Conservation (phyloP, 768 basidiomycete species). For the Naematelia encephala region DNA sequence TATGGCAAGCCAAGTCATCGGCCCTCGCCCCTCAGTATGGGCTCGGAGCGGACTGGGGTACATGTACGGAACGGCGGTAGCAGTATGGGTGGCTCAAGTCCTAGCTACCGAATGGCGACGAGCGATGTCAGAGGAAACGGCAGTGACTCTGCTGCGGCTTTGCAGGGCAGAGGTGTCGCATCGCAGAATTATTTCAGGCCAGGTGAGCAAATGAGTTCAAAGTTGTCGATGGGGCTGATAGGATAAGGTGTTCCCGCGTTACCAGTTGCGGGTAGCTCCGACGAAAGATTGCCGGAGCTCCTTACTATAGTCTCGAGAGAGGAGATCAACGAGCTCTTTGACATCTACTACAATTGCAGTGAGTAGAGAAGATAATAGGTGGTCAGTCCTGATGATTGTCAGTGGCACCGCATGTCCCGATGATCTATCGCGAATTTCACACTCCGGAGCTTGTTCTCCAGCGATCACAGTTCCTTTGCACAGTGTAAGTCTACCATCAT, state of each 20-base stretch:
- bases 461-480: conserved; percentile 89
- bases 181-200: conserved; percentile 93
- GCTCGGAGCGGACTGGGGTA: conserved; percentile 7
- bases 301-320: conserved; percentile 79
- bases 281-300: conserved; percentile 73
- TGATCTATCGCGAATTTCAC: conserved; percentile 84
- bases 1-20: conserved; percentile 21
- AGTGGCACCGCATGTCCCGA: conserved; percentile 62
- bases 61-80: conserved; percentile 10
- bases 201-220: conserved; percentile 55
- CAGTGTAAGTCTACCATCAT: conserved; percentile 62
- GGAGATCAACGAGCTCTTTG: conserved; percentile 85
- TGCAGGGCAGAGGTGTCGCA: conserved; percentile 57
- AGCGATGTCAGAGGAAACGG: conserved; percentile 47
- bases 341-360: conserved; percentile 57
- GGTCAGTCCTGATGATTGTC: conserved; percentile 56
- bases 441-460: conserved; percentile 91
- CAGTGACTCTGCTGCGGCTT: conserved; percentile 19
- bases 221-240: neutral
- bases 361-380: conserved; percentile 62
- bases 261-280: neutral
- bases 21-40: conserved; percentile 25
- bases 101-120: conserved; percentile 29
- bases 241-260: neutral
- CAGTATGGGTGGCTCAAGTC: conserved; percentile 9